phyloP scores from a whole-genome alignment of 2,329 filamentous ascomycete species.

The Stachybotrys chartarum region DNA sequence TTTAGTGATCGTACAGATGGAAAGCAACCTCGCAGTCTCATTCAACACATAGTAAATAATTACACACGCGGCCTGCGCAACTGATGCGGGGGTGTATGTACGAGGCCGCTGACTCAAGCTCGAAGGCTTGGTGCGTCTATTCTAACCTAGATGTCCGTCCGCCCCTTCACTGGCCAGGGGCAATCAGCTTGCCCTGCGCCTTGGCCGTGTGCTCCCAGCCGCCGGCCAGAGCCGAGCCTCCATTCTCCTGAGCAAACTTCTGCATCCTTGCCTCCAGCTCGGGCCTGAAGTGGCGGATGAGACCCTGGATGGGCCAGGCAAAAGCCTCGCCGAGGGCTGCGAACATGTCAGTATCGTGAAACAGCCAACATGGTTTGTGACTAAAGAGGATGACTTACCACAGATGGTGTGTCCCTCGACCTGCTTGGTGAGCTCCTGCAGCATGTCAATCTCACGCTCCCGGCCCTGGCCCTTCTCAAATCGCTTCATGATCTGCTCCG shows the following conservation, averaged over 20 bases:
- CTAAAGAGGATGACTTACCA: constrained; percentile 47
- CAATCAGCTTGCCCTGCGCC: constrained; percentile 74
- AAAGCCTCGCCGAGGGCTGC: constrained; percentile 90
- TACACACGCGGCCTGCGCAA: constrained; percentile 7
- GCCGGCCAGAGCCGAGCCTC: constrained; percentile 72
- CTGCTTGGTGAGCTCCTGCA: constrained; percentile 98
- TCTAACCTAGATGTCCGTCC: constrained; percentile 6
- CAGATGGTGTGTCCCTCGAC: constrained; percentile 99
- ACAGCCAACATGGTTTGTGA: not conserved
- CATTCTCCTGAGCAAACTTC: constrained; percentile 65
- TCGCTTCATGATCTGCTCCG: constrained; percentile 95
- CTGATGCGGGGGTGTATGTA: constrained; percentile 17
- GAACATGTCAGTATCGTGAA: constrained; percentile 12
- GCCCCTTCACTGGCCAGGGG: constrained; percentile 73
- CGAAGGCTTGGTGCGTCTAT: constrained; percentile 1
- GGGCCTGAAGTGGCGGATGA: constrained; percentile 96
- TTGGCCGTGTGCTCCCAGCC: constrained; percentile 75
- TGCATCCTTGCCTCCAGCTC: constrained; percentile 89
- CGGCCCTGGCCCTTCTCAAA: constrained; percentile 88
- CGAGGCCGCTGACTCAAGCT: constrained; percentile 9
- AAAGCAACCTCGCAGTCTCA: constrained; percentile 1
- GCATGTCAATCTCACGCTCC: constrained; percentile 95
- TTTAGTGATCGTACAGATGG: not conserved
- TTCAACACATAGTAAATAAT: constrained; percentile 12
- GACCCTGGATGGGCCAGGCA: constrained; percentile 95